Evolutionary conservation across 139 green algal genomes (phyloP), one percentile per base, ranked within the genome.

Genomic region (Picochlorum sp.): DNA sequence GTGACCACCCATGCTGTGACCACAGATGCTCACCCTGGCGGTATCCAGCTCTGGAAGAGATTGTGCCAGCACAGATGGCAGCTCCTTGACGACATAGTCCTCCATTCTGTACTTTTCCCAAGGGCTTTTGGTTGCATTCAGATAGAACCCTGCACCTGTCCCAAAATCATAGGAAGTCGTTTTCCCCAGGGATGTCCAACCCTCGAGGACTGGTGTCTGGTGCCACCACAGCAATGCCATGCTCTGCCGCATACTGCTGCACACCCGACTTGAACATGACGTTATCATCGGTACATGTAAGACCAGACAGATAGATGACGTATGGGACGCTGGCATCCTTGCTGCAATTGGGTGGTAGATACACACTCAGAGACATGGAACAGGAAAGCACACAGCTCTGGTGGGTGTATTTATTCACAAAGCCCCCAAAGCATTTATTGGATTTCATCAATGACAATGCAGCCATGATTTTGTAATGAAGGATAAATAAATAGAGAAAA

Each of bases 251-350:
- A 3, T 59, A 58, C 9, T 81, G 77, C 77, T 95, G 89, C 0
- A 76, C 79, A 2, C 84, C 83, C 11, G 77, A 60, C 75, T 97
- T 97, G 23, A 86, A 69, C 18, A 86, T 90, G 63, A 94, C 85
- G 66, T 96, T 97, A 24, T 96, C 83, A 49, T 96, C 90, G 0
- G 78, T 95, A 81, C 91, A 98, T 2, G 92, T 97, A 2, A 98
- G 84, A 3, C 92, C 92, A 4, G 62, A 83, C 2, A 98, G 82
- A 65, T 82, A 97, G 67, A 89, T 92, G 7, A 97, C 50, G 21
- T 96, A 77, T 50, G 88, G 88, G 4, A 66, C 61, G 30, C 7
- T 55, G 21, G 61, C 14, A 15, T 20, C 15, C 10, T 20, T 59
- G 15, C 15, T 16, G 13, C 34, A 71, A 26, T 58, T 54, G 3